Base-by-base conservation (phyloP, 2,329 filamentous ascomycete genomes). In the Rutstroemia sydowiana region DNA sequence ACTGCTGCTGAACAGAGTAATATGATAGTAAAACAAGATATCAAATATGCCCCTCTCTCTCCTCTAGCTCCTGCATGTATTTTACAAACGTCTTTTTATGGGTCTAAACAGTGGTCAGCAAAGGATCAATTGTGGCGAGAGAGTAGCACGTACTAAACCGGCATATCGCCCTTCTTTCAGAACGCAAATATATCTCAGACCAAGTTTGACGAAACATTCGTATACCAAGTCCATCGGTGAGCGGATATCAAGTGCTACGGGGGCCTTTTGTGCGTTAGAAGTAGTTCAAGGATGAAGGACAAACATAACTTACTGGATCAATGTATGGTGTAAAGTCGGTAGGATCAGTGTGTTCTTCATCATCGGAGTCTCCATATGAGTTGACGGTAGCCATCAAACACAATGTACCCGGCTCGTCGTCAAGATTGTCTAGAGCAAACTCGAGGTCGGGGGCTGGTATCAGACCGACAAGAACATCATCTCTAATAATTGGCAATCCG, bases 51-150 rank as follows among this genome's bases (percentile, higher is more conserved):
- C 57, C 59, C 32, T 63, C 61, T n/a, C 57, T 57, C 42, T 85
- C 76, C 65, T 93, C 87, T 42, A 91, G 71, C 64, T 95, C 86
- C 60, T 91, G 88, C 69, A 95, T 85, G 66, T 95, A 96, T 68
- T 88, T 91, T 54, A 95, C 92, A 72, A 98, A 97, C 3, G 83
- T 85, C 74, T 98, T 98, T 74, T 97, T 97, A 70, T 98, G 93
- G 46, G 85, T 80, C 84, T 88, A 51, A 34, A 40, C 13, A 5
- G 43, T 16, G 48, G 55, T 45, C 59, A 57, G 60, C 23, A 39
- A 23, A 26, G 16, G 5, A 32, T 34, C 34, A 18, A 5, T 46
- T 45, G n/a, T n/a, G n/a, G 28, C 14, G 41, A 18, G 11, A n/a
- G 11, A 47, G 23, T 10, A 34, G 34, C 48, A 23, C 3, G 8